Conservation (phyloP, 2,329 filamentous ascomycete genomes). For the Neonectria coccinea region DNA sequence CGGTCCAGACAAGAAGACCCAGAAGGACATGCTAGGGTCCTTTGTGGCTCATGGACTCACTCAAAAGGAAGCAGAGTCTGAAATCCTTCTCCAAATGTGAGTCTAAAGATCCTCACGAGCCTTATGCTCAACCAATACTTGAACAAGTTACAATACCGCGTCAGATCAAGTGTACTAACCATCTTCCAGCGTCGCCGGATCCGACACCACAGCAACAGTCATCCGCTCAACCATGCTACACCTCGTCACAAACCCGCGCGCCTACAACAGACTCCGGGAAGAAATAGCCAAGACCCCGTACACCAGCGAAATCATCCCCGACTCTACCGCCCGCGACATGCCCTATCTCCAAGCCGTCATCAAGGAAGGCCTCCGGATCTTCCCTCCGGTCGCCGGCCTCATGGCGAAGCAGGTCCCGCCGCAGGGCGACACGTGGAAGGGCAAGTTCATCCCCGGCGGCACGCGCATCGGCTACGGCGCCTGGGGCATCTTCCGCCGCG, state of each 20-base stretch:
- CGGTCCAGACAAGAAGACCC: conserved; percentile 42
- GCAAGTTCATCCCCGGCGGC: conserved; percentile 48
- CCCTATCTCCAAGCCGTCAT: conserved; percentile 63
- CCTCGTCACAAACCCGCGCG: conserved; percentile 61
- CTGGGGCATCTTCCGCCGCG: conserved; percentile 50
- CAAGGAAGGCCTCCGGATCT: conserved; percentile 58
- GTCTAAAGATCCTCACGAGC: background rate
- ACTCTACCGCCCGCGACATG: conserved; percentile 51
- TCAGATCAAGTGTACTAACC: background rate
- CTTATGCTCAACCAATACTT: accelerated
- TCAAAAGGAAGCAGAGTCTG: conserved; percentile 43
- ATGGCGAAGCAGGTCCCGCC: conserved; percentile 52
- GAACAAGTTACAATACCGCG: background rate
- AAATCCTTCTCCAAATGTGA: conserved; percentile 44
- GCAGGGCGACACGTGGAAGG: conserved; percentile 48
- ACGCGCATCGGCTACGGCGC: conserved; percentile 50
- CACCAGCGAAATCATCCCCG: conserved; percentile 44
- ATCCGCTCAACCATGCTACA: conserved; percentile 65
- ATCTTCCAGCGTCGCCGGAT: conserved; percentile 61
- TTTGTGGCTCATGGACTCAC: conserved; percentile 47
- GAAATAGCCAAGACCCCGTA: conserved; percentile 38
- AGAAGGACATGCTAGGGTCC: conserved; percentile 49
- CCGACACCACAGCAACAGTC: conserved; percentile 68
- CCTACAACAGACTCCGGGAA: conserved; percentile 58
- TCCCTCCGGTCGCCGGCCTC: conserved; percentile 51